Evolutionary conservation across 495 filamentous ascomycete species (phyloP), one percentile per base, ranked within the genome.

Genomic region (Penicillium paxilli): DNA sequence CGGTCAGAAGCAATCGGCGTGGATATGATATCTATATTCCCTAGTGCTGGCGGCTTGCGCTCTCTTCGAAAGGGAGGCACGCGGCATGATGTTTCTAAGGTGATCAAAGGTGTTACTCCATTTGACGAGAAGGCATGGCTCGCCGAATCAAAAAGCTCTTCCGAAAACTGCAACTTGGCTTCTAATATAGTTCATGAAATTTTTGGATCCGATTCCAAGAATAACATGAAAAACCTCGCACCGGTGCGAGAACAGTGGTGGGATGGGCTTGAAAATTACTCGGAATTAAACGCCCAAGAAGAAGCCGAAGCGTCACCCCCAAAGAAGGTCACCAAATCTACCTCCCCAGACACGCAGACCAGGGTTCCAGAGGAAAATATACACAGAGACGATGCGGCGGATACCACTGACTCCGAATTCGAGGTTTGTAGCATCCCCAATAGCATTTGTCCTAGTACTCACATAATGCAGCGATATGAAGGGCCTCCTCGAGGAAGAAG

Each of bases 21-120:
- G 2, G 88, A 91, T 24, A 68, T 93, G 5, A 82, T 83, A 12
- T 75, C 81, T 20, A 77, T 92, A 2, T 90, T 96, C 70, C 87
- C 86, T 14, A 79, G 83, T 14, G 79, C 83, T 17, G 75, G 80
- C 3, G 77, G 81, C 9, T 47, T 71, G 19, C 78, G 70, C 6
- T 42, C 54, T 5, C 53, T 60, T 24, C 67, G 64, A 14, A 76
- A 74, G 46, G 69, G 54, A 10, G 66, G 56, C 26, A 64, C 68
- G 11, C 58, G 71, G 44, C 53, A 67, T 4, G 68, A 72, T 11
- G 59, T 71, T 44, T 73, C 66, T 1, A 78, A 68, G 30, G 61
- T 66, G 21, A 69, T 82, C 42, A 79, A 69, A 63, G 79, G 78
- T 2, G 60, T 79, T 37, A 70, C 66, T 8, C 66, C 66, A 12